Percentiles rank a stretch among this genome's conserved stretches.
These are phyloP conservation scores for Antrodiella citrinella DNA, from an alignment of 768 basidiomycete species.

Conservation along the genomic window DNA sequence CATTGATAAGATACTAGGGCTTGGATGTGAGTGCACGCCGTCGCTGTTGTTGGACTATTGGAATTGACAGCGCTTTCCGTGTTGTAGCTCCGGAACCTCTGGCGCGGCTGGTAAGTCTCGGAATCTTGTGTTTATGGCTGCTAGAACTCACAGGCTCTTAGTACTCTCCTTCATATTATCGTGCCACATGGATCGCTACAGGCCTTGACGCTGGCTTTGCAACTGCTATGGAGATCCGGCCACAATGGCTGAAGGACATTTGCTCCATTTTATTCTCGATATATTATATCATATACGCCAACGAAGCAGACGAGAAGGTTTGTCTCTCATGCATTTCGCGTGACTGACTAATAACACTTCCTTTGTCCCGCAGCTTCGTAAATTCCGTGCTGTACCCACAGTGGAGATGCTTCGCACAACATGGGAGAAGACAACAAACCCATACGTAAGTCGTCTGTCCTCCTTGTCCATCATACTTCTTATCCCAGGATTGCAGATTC, in stretches of 20 bases:
- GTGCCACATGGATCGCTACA: constrained; percentile 91
- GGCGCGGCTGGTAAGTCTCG: constrained; percentile 63
- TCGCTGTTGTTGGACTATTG: neutral
- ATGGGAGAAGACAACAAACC: constrained; percentile 96
- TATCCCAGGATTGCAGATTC: constrained; percentile 40
- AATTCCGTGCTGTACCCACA: constrained; percentile 87
- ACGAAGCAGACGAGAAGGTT: constrained; percentile 95
- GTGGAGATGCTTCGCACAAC: constrained; percentile 93
- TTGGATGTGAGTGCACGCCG: constrained; percentile 50
- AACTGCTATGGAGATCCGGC: constrained; percentile 87
- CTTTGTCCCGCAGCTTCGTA: constrained; percentile 65
- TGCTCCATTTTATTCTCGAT: constrained; percentile 77
- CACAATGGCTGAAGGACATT: constrained; percentile 86
- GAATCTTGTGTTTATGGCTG: neutral
- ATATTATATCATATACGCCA: constrained; percentile 86
- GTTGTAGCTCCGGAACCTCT: constrained; percentile 83
- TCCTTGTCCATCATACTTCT: neutral
- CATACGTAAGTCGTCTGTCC: constrained; percentile 60
- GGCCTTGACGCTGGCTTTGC: constrained; percentile 98
- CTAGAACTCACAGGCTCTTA: constrained; percentile 24
- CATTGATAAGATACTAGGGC: constrained; percentile 76
- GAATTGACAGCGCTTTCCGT: constrained; percentile 7
- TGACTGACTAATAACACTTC: too few species aligned
- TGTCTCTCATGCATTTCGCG: neutral
- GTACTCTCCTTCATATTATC: constrained; percentile 92